Evolutionary conservation across 2,329 filamentous ascomycete species (phyloP), one percentile per base, ranked within the genome.

Genomic region (Pseudopithomyces chartarum): DNA sequence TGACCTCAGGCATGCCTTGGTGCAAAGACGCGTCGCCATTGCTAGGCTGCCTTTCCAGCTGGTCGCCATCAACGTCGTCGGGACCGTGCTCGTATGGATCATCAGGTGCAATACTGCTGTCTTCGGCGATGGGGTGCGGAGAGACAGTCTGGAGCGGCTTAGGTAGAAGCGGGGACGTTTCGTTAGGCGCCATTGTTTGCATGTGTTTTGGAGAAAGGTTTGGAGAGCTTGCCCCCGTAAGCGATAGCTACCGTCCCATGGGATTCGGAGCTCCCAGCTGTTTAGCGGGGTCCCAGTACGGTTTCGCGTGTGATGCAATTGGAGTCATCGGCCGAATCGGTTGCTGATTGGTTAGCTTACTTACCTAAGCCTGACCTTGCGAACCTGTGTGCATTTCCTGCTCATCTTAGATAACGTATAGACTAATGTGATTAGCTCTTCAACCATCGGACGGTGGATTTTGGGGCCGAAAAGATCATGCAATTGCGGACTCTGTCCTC

Each of bases 1-100:
- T 79, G 6, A 83, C 77, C 59, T 83, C 81, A 0, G 81, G 78
- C 54, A 80, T 66, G 3, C 81, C 81, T 59, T 80, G 69, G 57
- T 76, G 78, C 57, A 79, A 73, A 45, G 66, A 67, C 13, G 58
- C 56, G 51, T 70, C 71, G 15, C 65, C 65, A 56, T 71, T 65
- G 65, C 66, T 70, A 45, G 57, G 34, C 59, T 75, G 73, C 20
- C 73, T 66, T 61, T 77, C 76, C 6, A 79, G 56, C 29, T 74
- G 73, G 23, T 66, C 66, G 46, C 64, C 45, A 10, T 65, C 51
- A 20, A 52, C 51, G 17, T 33, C 44, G 19, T 39, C 42, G 13
- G 59, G 44, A 47, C 29, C 49, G 10, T 34, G 34, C 29, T 56
- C 38, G 29, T 54, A 26, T 11, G 13, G 15, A 22, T 49, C 54